These are phyloP conservation scores for Chamaenerion angustifolium DNA, from an alignment of 345 rosid species.

Conservation along the genomic window DNA sequence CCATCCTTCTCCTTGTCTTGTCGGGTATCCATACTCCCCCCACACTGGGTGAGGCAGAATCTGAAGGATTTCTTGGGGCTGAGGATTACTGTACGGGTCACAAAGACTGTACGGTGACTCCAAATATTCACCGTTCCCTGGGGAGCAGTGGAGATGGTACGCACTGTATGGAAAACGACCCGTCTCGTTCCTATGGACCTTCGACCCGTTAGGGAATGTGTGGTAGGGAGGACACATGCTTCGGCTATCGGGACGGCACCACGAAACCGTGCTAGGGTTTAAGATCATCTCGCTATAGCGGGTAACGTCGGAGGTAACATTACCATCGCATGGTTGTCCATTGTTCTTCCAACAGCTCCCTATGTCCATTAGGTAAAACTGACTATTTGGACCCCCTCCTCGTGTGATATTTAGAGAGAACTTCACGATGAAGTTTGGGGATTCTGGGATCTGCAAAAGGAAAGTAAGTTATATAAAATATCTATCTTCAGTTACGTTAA, in stretches of 20 bases:
- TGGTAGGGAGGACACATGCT: conserved; percentile 50
- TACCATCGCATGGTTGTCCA: conserved; percentile 56
- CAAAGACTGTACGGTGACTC: conserved; percentile 34
- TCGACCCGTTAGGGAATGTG: conserved; percentile 26
- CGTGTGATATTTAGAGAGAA: conserved; percentile 36
- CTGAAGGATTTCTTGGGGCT: conserved; percentile 56
- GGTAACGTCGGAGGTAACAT: conserved; percentile 55
- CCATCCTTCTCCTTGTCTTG: conserved; percentile 53
- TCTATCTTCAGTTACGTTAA: too few relatives aligned
- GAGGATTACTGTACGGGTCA: conserved; percentile 66
- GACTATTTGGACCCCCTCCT: conserved; percentile 68
- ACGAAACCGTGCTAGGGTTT: conserved; percentile 28
- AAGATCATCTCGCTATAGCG: conserved; percentile 67
- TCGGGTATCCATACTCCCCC: conserved; percentile 60
- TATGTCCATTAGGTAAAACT: conserved; percentile 62
- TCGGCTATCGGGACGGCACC: conserved; percentile 32
- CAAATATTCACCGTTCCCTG: conserved; percentile 34
- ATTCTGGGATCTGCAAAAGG: conserved; percentile 74
- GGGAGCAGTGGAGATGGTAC: conserved; percentile 54
- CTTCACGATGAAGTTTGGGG: conserved; percentile 60
- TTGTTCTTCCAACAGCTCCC: conserved; percentile 85
- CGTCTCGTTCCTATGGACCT: conserved; percentile 34
- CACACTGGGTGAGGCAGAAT: conserved; percentile 64
- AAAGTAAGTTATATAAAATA: too few relatives aligned
- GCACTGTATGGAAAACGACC: conserved; percentile 40